Evolutionary conservation across 2,329 filamentous ascomycete genomes (phyloP), one percentile per base, ranked within the genome.

Genomic region (Aspergillus caelatus): DNA sequence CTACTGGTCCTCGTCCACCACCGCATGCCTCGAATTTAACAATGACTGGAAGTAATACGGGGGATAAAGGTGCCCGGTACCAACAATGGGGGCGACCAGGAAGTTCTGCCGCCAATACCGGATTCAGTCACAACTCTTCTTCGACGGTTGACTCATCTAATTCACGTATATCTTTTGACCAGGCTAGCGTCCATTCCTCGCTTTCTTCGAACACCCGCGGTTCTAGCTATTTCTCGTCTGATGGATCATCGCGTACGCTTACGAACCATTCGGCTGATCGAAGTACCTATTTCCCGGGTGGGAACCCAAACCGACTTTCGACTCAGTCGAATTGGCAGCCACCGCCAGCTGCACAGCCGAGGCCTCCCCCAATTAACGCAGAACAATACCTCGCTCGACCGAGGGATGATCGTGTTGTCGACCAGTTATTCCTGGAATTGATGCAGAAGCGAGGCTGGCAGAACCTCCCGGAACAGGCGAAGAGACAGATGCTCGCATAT

Each of bases 401-500:
- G 14, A 74, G 77, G 63, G 78, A 80, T 67, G 93, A 96, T 74
- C 87, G 89, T 63, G 82, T 96, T 16, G 91, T 97, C 53, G 93
- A 98, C 75, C 89, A 94, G 74, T 92, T 97, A 83, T 98, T 98
- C 74, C 84, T 94, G 72, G 90, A 93, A 58, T 82, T 99, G 68
- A 98, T 99, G 95, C 92, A 96, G 74, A 97, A 97, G 81, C 88
- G 95, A 80, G 95, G 94, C 68, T 98, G 94, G 92, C 95, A 97
- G 81, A 96, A 96, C 78, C 83, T 99, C 68, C 95, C 95, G 6
- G 95, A 99, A 74, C 93, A 97, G 81, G 95, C 95, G 34, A 88
- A 91, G 70, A 86, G 94, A 65, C 95, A 98, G 82, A 98, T 99
- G 94, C 87, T 95, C 80, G 93, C 93, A 43, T 98, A 99, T 76